Conservation (phyloP, 352 stramenopile genomes). For the Globisporangium iwayamae region DNA sequence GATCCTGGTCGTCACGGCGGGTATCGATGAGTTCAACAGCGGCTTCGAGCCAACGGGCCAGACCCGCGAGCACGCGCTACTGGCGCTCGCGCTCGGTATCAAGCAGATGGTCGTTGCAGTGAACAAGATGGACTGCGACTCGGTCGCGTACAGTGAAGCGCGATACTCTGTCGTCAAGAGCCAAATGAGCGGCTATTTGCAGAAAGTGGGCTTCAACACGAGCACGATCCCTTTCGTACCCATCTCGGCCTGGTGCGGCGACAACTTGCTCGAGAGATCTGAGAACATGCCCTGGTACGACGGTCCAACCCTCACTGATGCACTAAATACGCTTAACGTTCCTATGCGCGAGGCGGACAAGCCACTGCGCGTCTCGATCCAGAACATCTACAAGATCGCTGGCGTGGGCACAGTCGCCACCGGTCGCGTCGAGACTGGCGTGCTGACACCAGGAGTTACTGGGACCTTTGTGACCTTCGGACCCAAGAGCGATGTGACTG, state of each 20-base stretch:
- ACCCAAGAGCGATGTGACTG: conserved; percentile 56
- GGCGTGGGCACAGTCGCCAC: conserved; percentile 96
- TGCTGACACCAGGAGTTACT: conserved; percentile 81
- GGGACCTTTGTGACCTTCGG: conserved; percentile 92
- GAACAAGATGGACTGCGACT: conserved; percentile 99
- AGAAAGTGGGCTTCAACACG: conserved; percentile 96
- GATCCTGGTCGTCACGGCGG: conserved; percentile 93
- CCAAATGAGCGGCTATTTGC: conserved; percentile 90
- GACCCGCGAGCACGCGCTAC: conserved; percentile 94
- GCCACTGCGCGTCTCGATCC: conserved; percentile 94
- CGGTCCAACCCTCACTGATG: conserved; percentile 87
- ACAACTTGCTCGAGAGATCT: conserved; percentile 97
- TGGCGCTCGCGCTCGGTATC: conserved; percentile 96
- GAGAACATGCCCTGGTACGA: conserved; percentile 98
- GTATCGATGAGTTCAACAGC: conserved; percentile 91
- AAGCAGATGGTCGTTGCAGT: conserved; percentile 98
- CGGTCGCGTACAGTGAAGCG: conserved; percentile 90
- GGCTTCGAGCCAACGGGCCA: conserved; percentile 95
- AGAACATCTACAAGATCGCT: conserved; percentile 98
- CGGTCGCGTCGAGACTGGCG: conserved; percentile 95
- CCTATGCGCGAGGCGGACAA: conserved; percentile 93
- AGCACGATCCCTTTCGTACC: conserved; percentile 95
- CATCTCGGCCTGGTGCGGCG: conserved; percentile 95
- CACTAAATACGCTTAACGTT: conserved; percentile 87
- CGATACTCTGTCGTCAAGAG: conserved; percentile 92